Conservation (phyloP, 192 early-diverging fungal species). For the Umbelopsis sp. region DNA sequence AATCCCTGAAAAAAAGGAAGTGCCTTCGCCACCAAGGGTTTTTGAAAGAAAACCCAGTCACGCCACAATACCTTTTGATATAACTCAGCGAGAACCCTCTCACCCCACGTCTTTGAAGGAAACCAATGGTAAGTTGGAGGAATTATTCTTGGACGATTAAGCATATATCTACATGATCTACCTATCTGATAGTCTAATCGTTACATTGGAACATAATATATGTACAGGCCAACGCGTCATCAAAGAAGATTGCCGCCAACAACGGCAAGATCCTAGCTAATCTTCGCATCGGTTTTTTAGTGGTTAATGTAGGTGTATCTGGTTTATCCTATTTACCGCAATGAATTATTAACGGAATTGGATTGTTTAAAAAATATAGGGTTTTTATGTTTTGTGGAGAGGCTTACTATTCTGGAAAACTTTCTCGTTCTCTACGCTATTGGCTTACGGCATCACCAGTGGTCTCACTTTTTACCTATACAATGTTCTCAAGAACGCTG, state of each 20-base stretch:
- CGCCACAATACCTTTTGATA: not conserved
- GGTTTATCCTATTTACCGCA: not conserved
- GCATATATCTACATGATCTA: not conserved
- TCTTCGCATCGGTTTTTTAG: constrained; percentile 52
- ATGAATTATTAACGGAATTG: not conserved
- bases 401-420: constrained; percentile 52
- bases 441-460: constrained; percentile 44
- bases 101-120: not conserved
- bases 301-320: constrained; percentile 45
- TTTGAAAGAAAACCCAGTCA: too few relatives aligned
- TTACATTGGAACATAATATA: not conserved
- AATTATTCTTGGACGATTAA: not conserved
- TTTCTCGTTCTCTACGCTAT: constrained; percentile 44
- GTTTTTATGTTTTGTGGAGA: constrained; percentile 56
- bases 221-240: constrained; percentile 63
- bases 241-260: constrained; percentile 60
- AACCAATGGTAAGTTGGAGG: not conserved
- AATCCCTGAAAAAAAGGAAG: too few relatives aligned
- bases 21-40: too few relatives aligned
- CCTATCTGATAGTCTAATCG: not conserved
- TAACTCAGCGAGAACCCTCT: not conserved
- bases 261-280: constrained; percentile 56
- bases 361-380: constrained; percentile 31
- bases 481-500: constrained; percentile 44
- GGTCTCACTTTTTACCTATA: constrained; percentile 55